Evolutionary conservation across 192 early-diverging fungal genomes (phyloP).

Genomic region (Coemansia sp.): DNA sequence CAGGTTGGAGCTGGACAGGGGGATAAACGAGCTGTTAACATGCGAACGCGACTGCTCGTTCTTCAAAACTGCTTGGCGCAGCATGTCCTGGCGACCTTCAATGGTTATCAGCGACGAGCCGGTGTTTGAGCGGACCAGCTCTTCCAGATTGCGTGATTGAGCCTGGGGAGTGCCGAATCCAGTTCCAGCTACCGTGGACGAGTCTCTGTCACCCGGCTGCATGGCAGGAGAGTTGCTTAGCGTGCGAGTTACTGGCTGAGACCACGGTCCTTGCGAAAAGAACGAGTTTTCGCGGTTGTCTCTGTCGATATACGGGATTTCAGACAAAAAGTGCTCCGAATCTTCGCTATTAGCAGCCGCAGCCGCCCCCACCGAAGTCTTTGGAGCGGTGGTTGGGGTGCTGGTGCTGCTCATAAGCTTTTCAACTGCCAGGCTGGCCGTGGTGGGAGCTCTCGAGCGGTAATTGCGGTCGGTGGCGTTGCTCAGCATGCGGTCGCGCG

Average conservation of each 20-base stretch:
- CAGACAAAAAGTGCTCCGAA: slow-evolving; percentile 20
- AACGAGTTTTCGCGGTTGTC: slow-evolving; percentile 40
- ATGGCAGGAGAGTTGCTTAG: background rate
- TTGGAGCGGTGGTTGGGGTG: background rate
- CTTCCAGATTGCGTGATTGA: slow-evolving; percentile 16
- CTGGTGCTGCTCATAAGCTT: slow-evolving; percentile 20
- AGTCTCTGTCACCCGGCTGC: slow-evolving; percentile 10
- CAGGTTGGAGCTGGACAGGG: slow-evolving; percentile 39
- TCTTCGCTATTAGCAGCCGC: background rate
- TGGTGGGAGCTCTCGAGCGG: slow-evolving; percentile 40
- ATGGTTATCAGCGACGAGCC: slow-evolving; percentile 17
- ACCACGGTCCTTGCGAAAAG: slow-evolving; percentile 48
- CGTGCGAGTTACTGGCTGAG: slow-evolving; percentile 21
- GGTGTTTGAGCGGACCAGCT: slow-evolving; percentile 38
- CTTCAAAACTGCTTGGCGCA: slow-evolving; percentile 15
- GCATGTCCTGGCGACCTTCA: slow-evolving; percentile 24
- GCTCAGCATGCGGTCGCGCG: slow-evolving; percentile 27
- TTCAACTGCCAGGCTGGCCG: slow-evolving; percentile 46
- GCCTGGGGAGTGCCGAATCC: background rate
- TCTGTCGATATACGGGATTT: slow-evolving; percentile 50
- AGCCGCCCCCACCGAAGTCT: background rate
- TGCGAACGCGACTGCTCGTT: slow-evolving; percentile 10
- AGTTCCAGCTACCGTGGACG: slow-evolving; percentile 6
- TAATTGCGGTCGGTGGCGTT: slow-evolving; percentile 15
- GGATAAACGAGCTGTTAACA: slow-evolving; percentile 23